Percentiles rank a stretch among this genome's conserved stretches.
Evolutionary conservation across 208 protist species (phyloP).

Genomic region (Acanthamoeba quina): DNA sequence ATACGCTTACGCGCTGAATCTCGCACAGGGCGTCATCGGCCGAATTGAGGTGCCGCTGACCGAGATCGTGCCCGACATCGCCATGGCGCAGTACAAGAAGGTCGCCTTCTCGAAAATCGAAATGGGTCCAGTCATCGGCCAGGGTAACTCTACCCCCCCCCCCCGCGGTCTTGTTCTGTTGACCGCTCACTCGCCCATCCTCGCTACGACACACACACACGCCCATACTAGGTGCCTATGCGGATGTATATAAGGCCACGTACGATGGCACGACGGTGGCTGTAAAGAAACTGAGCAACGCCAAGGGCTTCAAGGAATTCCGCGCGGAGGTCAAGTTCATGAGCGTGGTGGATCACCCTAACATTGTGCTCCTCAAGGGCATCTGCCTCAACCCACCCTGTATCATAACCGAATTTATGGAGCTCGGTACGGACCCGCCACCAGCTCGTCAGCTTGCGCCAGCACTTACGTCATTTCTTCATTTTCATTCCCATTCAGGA

Average conservation of each 20-base stretch:
- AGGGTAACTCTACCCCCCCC: not conserved
- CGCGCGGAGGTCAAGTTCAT: conserved; percentile 82
- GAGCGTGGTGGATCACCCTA: conserved; percentile 74
- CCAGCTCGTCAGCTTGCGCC: not conserved
- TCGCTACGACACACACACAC: too few relatives aligned
- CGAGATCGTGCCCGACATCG: conserved; percentile 65
- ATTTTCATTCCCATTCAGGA: not conserved
- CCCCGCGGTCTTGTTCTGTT: not conserved
- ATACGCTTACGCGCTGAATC: too few relatives aligned
- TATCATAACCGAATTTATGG: conserved; percentile 83
- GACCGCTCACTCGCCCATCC: not conserved
- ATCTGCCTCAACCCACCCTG: conserved; percentile 77
- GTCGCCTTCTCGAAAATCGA: conserved; percentile 52
- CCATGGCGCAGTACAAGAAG: conserved; percentile 71
- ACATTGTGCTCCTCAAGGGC: conserved; percentile 78
- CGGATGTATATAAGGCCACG: conserved; percentile 68
- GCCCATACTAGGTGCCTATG: conserved; percentile 36
- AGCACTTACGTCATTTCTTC: not conserved
- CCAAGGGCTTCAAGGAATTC: conserved; percentile 82
- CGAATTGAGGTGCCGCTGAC: conserved; percentile 40
- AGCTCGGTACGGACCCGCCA: not conserved
- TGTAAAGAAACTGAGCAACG: conserved; percentile 73
- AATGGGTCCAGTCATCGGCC: conserved; percentile 43
- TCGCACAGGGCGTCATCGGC: not conserved
- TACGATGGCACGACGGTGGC: conserved; percentile 58